These are phyloP conservation scores for Chrysoporthe deuterocubensis DNA, from an alignment of 2,329 filamentous ascomycete genomes.

Conservation along the genomic window DNA sequence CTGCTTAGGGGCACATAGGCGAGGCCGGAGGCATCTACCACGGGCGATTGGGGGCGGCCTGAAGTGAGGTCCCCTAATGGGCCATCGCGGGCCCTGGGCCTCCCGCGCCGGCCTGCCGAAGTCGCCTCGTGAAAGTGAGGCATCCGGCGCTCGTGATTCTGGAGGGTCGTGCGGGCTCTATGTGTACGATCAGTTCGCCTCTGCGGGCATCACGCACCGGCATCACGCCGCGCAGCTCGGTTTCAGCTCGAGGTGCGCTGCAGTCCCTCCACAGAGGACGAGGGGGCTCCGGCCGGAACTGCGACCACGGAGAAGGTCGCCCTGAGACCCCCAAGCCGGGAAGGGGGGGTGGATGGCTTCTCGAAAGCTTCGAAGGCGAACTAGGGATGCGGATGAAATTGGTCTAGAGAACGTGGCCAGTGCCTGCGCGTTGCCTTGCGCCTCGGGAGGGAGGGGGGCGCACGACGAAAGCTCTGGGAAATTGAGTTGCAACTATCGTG, in stretches of 20 bases:
- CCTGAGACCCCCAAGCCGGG: neutral
- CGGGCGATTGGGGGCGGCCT: conserved; percentile 4
- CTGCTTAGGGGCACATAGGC: conserved; percentile 2
- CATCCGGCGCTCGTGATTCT: conserved; percentile 1
- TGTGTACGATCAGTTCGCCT: neutral
- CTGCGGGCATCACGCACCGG: too few species aligned
- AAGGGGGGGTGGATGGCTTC: neutral
- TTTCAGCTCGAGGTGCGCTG: neutral
- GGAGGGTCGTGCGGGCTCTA: too few species aligned
- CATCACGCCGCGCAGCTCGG: neutral
- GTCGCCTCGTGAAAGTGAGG: conserved; percentile 1
- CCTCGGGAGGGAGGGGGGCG: neutral
- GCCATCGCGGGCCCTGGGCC: neutral
- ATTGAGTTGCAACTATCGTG: conserved; percentile 9
- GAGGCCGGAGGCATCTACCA: conserved; percentile 2
- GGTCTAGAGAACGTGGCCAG: neutral
- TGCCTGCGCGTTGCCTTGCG: neutral
- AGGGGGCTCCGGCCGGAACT: neutral
- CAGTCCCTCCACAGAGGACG: neutral
- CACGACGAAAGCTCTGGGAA: neutral
- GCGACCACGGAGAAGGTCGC: neutral
- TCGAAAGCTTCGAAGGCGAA: neutral
- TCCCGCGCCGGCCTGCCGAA: neutral
- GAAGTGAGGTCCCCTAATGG: neutral
- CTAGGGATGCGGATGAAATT: too few species aligned